These are phyloP conservation scores for Plasmopara muralis DNA, from an alignment of 352 stramenopile species.

Conservation along the genomic window DNA sequence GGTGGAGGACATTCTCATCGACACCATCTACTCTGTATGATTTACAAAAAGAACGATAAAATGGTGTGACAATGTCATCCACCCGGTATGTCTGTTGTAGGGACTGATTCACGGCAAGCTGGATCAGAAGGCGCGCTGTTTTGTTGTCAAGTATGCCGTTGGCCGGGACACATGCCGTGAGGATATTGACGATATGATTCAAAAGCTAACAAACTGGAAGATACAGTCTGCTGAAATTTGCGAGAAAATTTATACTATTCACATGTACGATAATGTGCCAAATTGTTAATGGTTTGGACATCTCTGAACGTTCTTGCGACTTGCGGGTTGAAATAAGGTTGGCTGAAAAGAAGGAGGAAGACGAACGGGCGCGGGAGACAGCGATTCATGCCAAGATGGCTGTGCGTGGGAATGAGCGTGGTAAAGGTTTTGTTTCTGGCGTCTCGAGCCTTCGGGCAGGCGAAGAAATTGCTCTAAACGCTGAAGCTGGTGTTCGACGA, in stretches of 20 bases:
- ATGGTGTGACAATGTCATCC: background rate
- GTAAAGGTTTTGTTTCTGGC: slow-evolving; percentile 26
- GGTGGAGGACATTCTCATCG: slow-evolving; percentile 90
- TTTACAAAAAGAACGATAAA: background rate
- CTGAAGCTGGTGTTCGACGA: slow-evolving; percentile 37
- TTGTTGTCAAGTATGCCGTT: slow-evolving; percentile 84
- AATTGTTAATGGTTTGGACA: background rate
- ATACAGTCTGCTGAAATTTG: slow-evolving; percentile 48
- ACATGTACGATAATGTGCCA: slow-evolving; percentile 29
- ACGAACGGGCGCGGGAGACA: slow-evolving; percentile 44
- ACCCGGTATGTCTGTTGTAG: slow-evolving; percentile 19
- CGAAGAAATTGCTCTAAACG: slow-evolving; percentile 42
- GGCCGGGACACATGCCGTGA: slow-evolving; percentile 80
- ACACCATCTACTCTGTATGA: slow-evolving; percentile 89
- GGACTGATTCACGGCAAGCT: slow-evolving; percentile 87
- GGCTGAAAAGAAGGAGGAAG: slow-evolving; percentile 47
- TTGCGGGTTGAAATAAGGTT: slow-evolving; percentile 23
- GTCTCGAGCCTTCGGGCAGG: slow-evolving; percentile 27
- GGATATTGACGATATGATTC: slow-evolving; percentile 85
- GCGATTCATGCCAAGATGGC: slow-evolving; percentile 48
- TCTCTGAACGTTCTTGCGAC: slow-evolving; percentile 4
- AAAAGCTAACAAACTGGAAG: slow-evolving; percentile 84
- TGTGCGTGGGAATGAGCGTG: slow-evolving; percentile 39
- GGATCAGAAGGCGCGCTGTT: slow-evolving; percentile 77
- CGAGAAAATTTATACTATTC: slow-evolving; percentile 60